Conservation (phyloP, 495 filamentous ascomycete species). For the Aspergillus bridgeri region DNA sequence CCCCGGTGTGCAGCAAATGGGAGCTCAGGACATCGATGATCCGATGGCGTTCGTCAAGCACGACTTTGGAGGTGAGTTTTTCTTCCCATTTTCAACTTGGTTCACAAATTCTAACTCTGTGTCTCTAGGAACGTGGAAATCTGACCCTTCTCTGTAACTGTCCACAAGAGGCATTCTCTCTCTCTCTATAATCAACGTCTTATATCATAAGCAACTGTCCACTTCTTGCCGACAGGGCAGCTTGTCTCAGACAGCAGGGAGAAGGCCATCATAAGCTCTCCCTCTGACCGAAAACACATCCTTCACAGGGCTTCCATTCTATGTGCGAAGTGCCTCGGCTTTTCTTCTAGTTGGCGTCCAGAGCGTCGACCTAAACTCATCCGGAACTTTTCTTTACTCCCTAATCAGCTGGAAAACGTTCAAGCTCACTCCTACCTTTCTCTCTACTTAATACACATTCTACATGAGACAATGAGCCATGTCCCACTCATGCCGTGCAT, state of each 20-base stretch:
- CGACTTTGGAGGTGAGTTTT: slow-evolving; percentile 78
- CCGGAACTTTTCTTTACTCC: too few species aligned
- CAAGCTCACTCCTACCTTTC: background rate
- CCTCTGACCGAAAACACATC: too few species aligned
- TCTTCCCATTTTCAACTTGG: slow-evolving; percentile 5
- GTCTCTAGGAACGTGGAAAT: slow-evolving; percentile 34
- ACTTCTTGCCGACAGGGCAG: background rate
- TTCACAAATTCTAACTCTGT: background rate
- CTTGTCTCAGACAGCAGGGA: background rate
- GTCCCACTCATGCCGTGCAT: background rate
- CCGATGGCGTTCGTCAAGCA: slow-evolving; percentile 99
- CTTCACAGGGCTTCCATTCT: background rate
- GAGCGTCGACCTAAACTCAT: too few species aligned
- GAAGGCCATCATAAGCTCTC: background rate
- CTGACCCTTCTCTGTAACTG: slow-evolving; percentile 33
- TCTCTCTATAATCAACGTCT: background rate
- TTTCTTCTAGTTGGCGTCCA: too few species aligned
- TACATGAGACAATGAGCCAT: background rate
- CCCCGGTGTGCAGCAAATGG: slow-evolving; percentile 91
- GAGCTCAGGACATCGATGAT: slow-evolving; percentile 83
- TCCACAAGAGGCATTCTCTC: background rate
- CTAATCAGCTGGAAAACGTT: too few species aligned
- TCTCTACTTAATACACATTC: background rate
- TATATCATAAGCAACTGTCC: background rate
- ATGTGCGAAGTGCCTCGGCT: background rate